phyloP scores from a whole-genome alignment of 2,329 filamentous ascomycete genomes.

The Hypoxylon sp. region DNA sequence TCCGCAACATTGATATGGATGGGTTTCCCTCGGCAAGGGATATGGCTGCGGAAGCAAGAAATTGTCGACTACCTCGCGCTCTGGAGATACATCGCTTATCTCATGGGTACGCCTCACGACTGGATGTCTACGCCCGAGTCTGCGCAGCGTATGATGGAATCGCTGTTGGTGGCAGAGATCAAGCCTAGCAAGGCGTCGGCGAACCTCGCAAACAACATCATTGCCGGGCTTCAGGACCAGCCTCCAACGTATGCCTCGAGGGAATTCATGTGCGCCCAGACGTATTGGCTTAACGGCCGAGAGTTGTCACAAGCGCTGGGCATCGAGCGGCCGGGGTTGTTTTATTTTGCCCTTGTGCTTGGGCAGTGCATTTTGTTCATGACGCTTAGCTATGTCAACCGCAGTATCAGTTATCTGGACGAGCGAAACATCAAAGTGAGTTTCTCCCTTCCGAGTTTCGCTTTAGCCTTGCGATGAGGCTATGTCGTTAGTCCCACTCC shows the following conservation, averaged over 20 bases:
- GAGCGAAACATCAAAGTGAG: constrained; percentile 65
- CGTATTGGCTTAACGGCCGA: constrained; percentile 78
- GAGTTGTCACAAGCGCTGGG: constrained; percentile 72
- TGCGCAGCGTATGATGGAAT: constrained; percentile 77
- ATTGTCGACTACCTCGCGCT: constrained; percentile 79
- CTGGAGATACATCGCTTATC: constrained; percentile 81
- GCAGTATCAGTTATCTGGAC: constrained; percentile 58
- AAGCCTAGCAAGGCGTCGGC: constrained; percentile 73
- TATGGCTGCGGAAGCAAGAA: constrained; percentile 74
- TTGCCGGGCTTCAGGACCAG: constrained; percentile 76
- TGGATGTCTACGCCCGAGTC: constrained; percentile 69
- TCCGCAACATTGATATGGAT: constrained; percentile 77
- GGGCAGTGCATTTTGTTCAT: constrained; percentile 78
- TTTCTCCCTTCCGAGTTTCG: constrained; percentile 16
- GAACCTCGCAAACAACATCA: constrained; percentile 81
- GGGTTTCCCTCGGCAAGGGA: constrained; percentile 67
- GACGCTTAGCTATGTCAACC: constrained; percentile 63
- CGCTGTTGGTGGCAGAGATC: constrained; percentile 75
- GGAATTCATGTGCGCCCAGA: constrained; percentile 77
- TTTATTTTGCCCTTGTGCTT: constrained; percentile 72
- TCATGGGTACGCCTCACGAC: constrained; percentile 77
- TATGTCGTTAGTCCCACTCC: constrained; percentile 24
- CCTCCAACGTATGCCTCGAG: constrained; percentile 76
- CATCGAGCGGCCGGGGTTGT: constrained; percentile 68
- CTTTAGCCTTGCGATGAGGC: constrained; percentile 30